phyloP scores from a whole-genome alignment of 352 stramenopile genomes.

The Phytophthora nicotianae region DNA sequence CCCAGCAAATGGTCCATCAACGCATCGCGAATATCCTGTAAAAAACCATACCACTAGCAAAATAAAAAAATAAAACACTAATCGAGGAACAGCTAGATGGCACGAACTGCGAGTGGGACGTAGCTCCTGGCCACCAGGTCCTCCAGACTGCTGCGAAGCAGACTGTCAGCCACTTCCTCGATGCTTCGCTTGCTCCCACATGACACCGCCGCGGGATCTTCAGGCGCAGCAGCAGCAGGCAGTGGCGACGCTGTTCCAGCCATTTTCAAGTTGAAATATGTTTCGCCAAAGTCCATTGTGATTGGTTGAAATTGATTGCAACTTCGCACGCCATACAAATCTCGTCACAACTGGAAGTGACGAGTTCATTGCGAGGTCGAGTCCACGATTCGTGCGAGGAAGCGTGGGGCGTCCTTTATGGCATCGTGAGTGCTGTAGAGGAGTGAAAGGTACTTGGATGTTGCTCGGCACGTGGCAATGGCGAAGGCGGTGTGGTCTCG shows the following conservation, averaged over 20 bases:
- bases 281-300: constrained; percentile 23
- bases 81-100: not conserved
- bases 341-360: constrained; percentile 68
- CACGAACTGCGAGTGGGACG: constrained; percentile 60
- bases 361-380: constrained; percentile 41
- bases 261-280: constrained; percentile 41
- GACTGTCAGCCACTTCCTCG: constrained; percentile 22
- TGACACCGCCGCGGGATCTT: constrained; percentile 29
- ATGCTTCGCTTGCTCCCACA: constrained; percentile 36
- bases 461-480: constrained; percentile 6
- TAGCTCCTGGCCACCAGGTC: constrained; percentile 43
- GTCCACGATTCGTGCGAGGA: constrained; percentile 20
- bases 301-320: constrained; percentile 39
- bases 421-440: not conserved
- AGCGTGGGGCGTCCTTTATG: constrained; percentile 16
- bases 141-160: constrained; percentile 45
- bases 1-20: constrained; percentile 72
- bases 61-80: not conserved
- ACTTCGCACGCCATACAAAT: not conserved
- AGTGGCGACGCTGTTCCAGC: constrained; percentile 47
- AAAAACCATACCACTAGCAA: not conserved
- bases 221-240: constrained; percentile 32
- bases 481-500: constrained; percentile 11
- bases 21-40: constrained; percentile 67
- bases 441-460: constrained; percentile 14